phyloP scores from a whole-genome alignment of 768 basidiomycete genomes.

The Cyclocybe cylindracea region DNA sequence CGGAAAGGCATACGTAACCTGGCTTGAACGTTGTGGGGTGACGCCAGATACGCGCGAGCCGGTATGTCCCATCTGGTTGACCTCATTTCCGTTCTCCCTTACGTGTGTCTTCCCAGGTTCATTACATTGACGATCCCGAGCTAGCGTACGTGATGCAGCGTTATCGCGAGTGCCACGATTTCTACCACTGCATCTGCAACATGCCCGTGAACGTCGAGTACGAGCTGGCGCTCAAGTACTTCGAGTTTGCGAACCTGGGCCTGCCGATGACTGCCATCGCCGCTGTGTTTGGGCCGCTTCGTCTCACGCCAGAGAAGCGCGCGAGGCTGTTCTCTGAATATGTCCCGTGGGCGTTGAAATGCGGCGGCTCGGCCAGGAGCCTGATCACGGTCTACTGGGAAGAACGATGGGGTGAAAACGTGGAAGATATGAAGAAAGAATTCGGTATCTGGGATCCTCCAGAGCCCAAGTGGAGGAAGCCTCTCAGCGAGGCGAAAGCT shows the following conservation, averaged over 20 bases:
- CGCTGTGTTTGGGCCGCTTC: slow-evolving; percentile 75
- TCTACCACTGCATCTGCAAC: slow-evolving; percentile 90
- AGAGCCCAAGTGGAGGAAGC: slow-evolving; percentile 65
- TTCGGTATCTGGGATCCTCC: slow-evolving; percentile 87
- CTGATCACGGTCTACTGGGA: slow-evolving; percentile 97
- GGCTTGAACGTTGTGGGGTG: slow-evolving; percentile 86
- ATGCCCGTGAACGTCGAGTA: slow-evolving; percentile 89
- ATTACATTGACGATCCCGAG: slow-evolving; percentile 93
- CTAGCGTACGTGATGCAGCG: slow-evolving; percentile 98
- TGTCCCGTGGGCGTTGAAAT: slow-evolving; percentile 89
- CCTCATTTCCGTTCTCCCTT: neutral
- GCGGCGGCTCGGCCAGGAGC: slow-evolving; percentile 72
- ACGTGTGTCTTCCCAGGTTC: slow-evolving; percentile 57
- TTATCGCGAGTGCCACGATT: slow-evolving; percentile 97
- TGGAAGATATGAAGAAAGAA: slow-evolving; percentile 83
- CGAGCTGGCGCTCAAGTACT: slow-evolving; percentile 92
- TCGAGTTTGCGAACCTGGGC: slow-evolving; percentile 91
- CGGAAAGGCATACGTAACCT: slow-evolving; percentile 83
- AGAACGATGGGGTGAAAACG: slow-evolving; percentile 82
- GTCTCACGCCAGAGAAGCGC: slow-evolving; percentile 59
- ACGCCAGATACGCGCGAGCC: slow-evolving; percentile 94
- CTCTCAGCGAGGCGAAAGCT: slow-evolving; percentile 61
- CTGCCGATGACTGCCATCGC: slow-evolving; percentile 87
- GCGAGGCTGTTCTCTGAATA: slow-evolving; percentile 73
- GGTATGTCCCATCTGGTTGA: slow-evolving; percentile 41